Evolutionary conservation across 768 basidiomycete species (phyloP).

Genomic region (Auricularia heimuer): DNA sequence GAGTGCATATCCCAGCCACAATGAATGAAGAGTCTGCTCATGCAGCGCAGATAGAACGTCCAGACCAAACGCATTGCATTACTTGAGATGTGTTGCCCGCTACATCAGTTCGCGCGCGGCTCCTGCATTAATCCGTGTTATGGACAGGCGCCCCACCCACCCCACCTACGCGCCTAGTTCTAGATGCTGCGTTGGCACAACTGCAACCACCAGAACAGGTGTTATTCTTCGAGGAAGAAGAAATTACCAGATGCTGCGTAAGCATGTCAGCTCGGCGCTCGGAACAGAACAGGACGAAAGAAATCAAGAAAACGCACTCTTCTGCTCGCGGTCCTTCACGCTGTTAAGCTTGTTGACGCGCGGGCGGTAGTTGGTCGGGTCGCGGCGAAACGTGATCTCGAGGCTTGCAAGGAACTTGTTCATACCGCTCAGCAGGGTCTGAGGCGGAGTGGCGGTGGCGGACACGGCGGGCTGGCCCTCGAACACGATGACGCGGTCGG

Average conservation of each 20-base stretch:
- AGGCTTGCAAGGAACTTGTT: slow-evolving; percentile 93
- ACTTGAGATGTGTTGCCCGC: too few species aligned
- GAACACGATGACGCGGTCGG: slow-evolving; percentile 93
- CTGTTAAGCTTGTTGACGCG: slow-evolving; percentile 80
- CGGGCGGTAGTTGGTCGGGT: slow-evolving; percentile 89
- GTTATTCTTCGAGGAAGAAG: slow-evolving; percentile 77
- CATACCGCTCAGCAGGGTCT: slow-evolving; percentile 93
- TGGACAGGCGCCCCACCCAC: background rate
- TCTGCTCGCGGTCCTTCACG: slow-evolving; percentile 84
- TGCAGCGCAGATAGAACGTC: too few species aligned
- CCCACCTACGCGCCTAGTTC: background rate
- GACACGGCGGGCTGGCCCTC: slow-evolving; percentile 77
- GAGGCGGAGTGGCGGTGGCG: slow-evolving; percentile 91
- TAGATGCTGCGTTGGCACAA: background rate
- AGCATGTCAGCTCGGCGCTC: slow-evolving; percentile 1
- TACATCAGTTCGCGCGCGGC: too few species aligned
- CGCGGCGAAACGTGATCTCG: slow-evolving; percentile 96
- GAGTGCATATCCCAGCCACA: too few species aligned
- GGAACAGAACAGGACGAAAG: slow-evolving; percentile 6
- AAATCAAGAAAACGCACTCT: slow-evolving; percentile 37
- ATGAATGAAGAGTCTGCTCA: too few species aligned
- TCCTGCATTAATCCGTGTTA: background rate
- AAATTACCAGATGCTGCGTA: slow-evolving; percentile 67
- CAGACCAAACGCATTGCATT: too few species aligned
- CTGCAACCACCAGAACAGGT: background rate